Evolutionary conservation across 75 land plant genomes (phyloP).

Genomic region (Isoetes taiwanensis): DNA sequence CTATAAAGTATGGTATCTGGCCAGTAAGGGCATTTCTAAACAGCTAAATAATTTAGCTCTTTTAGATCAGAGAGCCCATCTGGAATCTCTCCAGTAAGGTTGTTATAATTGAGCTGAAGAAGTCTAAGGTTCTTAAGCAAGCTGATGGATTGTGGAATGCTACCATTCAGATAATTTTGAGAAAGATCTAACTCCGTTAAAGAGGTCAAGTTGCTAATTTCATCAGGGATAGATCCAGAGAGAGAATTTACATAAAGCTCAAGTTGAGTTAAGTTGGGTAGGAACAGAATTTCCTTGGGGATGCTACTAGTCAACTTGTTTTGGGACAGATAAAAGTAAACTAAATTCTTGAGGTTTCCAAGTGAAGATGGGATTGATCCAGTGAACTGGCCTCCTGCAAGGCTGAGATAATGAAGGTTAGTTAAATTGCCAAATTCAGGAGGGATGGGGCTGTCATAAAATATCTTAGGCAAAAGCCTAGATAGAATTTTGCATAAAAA

Average conservation of each 20-base stretch:
- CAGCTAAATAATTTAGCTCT: constrained; percentile 14
- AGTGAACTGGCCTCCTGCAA: constrained; percentile 29
- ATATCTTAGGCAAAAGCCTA: no score
- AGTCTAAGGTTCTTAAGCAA: constrained; percentile 29
- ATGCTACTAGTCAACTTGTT: constrained; percentile 42
- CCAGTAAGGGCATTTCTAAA: constrained; percentile 16
- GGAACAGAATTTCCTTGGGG: constrained; percentile 33
- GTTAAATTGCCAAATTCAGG: constrained; percentile 41
- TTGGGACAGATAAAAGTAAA: constrained; percentile 39
- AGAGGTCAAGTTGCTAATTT: constrained; percentile 26
- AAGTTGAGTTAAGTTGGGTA: constrained; percentile 39
- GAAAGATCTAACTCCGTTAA: constrained; percentile 47
- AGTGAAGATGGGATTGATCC: constrained; percentile 49
- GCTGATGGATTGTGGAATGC: constrained; percentile 39
- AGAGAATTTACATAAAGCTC: constrained; percentile 65
- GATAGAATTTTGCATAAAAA: no score
- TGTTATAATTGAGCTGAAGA: constrained; percentile 55
- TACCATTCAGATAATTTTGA: constrained; percentile 43
- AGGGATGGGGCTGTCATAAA: constrained; percentile 39
- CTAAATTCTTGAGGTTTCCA: constrained; percentile 29
- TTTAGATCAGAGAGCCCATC: constrained; percentile 19
- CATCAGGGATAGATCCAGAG: constrained; percentile 45
- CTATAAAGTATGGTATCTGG: constrained; percentile 14
- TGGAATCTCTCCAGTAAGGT: constrained; percentile 39
- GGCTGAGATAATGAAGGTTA: constrained; percentile 37